Percentiles rank a stretch among this genome's conserved stretches.
Evolutionary conservation across 768 basidiomycete genomes (phyloP).

Genomic region (Tubosaeta sp.): DNA sequence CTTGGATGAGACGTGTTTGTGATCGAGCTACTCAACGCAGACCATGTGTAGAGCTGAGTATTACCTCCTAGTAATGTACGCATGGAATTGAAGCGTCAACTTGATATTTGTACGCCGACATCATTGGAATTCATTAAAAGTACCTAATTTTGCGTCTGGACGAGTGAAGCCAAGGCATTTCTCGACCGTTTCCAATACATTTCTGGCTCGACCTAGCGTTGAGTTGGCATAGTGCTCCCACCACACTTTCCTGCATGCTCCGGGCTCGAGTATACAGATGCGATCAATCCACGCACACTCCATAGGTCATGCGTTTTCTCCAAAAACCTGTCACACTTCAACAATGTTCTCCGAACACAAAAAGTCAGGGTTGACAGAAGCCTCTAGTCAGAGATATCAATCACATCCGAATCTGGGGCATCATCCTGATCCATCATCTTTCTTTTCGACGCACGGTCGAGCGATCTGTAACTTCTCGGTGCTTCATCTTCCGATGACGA

Average conservation of each 20-base stretch:
- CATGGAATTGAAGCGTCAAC: conserved; percentile 8
- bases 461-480: neutral
- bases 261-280: neutral
- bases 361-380: neutral
- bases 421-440: conserved; percentile 30
- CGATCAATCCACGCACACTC: neutral
- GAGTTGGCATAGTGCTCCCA: neutral
- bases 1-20: conserved; percentile 50
- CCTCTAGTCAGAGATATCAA: conserved; percentile 46
- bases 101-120: neutral
- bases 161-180: too few species aligned
- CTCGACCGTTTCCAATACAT: too few species aligned
- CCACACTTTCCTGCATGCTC: neutral
- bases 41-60: conserved; percentile 4
- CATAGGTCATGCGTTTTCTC: neutral
- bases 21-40: neutral
- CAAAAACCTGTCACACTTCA: neutral
- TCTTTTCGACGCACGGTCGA: neutral
- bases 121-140: too few species aligned
- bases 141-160: too few species aligned
- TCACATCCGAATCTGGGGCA: conserved; percentile 42
- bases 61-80: conserved; percentile 12
- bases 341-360: neutral
- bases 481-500: conserved; percentile 21
- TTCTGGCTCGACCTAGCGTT: too few species aligned